Conservation (phyloP, 169 alveolate genomes). For the Eimeria zaria region DNA sequence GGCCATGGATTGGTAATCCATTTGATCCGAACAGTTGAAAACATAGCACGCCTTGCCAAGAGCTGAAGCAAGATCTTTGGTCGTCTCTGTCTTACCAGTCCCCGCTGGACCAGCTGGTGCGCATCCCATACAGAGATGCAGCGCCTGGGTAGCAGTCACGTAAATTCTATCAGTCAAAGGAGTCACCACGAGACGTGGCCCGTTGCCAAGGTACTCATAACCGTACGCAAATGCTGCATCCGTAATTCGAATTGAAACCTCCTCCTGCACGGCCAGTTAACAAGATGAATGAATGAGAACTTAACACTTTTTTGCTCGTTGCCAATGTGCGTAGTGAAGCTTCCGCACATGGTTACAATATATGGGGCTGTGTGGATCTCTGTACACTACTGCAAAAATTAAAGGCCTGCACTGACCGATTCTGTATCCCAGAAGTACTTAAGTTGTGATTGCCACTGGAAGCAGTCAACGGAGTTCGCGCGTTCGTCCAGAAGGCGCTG, state of each 20-base stretch:
- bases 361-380: neutral
- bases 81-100: slow-evolving; percentile 98
- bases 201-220: slow-evolving; percentile 98
- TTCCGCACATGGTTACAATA: neutral
- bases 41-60: slow-evolving; percentile 98
- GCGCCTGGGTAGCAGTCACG: slow-evolving; percentile 99
- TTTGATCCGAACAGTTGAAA: slow-evolving; percentile 97
- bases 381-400: neutral
- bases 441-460: slow-evolving; percentile 98
- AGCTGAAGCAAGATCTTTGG: slow-evolving; percentile 91
- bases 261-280: slow-evolving; percentile 86
- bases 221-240: slow-evolving; percentile 97
- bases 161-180: slow-evolving; percentile 98
- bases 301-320: neutral
- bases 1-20: slow-evolving; percentile 98
- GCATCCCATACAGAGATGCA: slow-evolving; percentile 98
- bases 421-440: slow-evolving; percentile 95
- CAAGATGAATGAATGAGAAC: neutral
- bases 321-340: neutral
- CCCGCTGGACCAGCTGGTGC: slow-evolving; percentile 99
- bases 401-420: slow-evolving; percentile 13
- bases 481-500: slow-evolving; percentile 94
- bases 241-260: slow-evolving; percentile 94
- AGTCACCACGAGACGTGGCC: slow-evolving; percentile 98
- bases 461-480: slow-evolving; percentile 94